phyloP scores from a whole-genome alignment of 306 rosid genomes.

The Calophaca sinica region DNA sequence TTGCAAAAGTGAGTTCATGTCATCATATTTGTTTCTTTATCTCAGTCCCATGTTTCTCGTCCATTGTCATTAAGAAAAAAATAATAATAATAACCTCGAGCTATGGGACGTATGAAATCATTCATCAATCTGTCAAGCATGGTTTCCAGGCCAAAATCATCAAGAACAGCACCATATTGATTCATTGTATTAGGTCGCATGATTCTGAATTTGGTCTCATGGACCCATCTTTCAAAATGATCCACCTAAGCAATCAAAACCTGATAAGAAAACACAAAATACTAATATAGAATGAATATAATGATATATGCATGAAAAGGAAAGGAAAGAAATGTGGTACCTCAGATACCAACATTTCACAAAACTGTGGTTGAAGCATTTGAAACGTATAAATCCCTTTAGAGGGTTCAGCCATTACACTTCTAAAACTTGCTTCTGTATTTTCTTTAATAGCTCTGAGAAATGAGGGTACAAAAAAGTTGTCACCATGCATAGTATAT shows the following conservation, averaged over 20 bases:
- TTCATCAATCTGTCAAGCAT: conserved; percentile 87
- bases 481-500: conserved; percentile 66
- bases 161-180: conserved; percentile 90
- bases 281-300: conserved; percentile 41
- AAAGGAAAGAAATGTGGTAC: conserved; percentile 58
- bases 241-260: conserved; percentile 85
- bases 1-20: conserved; percentile 44
- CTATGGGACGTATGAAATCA: conserved; percentile 75
- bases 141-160: conserved; percentile 86
- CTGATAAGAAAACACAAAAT: conserved; percentile 61
- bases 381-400: conserved; percentile 80
- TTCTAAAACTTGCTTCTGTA: conserved; percentile 74
- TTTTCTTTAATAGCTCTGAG: conserved; percentile 77
- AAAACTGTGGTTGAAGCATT: conserved; percentile 87
- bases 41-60: conserved; percentile 10
- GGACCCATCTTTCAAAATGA: conserved; percentile 90
- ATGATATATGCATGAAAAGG: conserved; percentile 34
- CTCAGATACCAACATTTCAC: conserved; percentile 85
- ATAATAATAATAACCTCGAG: conserved; percentile 66
- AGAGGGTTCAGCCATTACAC: conserved; percentile 64
- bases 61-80: conserved; percentile 32
- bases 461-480: conserved; percentile 87
- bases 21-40: conserved; percentile 29
- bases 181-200: conserved; percentile 98
- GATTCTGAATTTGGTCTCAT: conserved; percentile 73